Conservation (phyloP, 257 asterid genomes). For the Agastache rugosa region DNA sequence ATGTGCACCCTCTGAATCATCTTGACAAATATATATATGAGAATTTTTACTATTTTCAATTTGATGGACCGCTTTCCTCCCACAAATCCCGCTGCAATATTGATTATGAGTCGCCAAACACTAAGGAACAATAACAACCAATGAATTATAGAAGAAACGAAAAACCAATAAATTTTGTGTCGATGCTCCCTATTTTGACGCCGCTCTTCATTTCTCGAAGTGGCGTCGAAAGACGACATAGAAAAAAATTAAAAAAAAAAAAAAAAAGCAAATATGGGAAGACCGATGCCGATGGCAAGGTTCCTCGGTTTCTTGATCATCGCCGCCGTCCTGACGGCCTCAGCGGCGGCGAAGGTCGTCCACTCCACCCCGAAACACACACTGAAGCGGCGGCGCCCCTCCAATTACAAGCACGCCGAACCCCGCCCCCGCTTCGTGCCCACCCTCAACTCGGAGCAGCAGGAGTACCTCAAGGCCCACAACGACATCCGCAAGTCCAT, state of each 20-base stretch:
- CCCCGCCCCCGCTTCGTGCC: slow-evolving; percentile 31
- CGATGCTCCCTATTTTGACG: slow-evolving; percentile 23
- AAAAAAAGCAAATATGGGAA: not conserved
- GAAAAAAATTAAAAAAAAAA: not conserved
- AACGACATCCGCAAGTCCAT: slow-evolving; percentile 46
- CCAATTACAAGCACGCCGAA: not conserved
- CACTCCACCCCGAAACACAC: slow-evolving; percentile 29
- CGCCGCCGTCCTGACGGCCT: slow-evolving; percentile 36
- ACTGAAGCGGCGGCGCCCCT: slow-evolving; percentile 36
- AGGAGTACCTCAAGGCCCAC: slow-evolving; percentile 57
- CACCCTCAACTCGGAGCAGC: slow-evolving; percentile 46
- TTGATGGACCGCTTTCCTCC: not conserved
- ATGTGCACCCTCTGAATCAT: no score
- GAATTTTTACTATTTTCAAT: not conserved
- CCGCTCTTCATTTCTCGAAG: slow-evolving; percentile 27
- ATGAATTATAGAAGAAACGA: not conserved
- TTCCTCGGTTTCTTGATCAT: slow-evolving; percentile 27
- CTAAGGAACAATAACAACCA: not conserved
- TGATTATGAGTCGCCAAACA: not conserved
- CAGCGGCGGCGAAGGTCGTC: slow-evolving; percentile 31
- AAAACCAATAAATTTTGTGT: slow-evolving; percentile 9
- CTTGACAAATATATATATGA: no score
- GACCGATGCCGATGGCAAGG: slow-evolving; percentile 27
- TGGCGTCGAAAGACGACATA: not conserved
- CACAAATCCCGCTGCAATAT: not conserved